These are phyloP conservation scores for Carex pumila DNA, from an alignment of 176 grass and related monocot species.

Conservation along the genomic window DNA sequence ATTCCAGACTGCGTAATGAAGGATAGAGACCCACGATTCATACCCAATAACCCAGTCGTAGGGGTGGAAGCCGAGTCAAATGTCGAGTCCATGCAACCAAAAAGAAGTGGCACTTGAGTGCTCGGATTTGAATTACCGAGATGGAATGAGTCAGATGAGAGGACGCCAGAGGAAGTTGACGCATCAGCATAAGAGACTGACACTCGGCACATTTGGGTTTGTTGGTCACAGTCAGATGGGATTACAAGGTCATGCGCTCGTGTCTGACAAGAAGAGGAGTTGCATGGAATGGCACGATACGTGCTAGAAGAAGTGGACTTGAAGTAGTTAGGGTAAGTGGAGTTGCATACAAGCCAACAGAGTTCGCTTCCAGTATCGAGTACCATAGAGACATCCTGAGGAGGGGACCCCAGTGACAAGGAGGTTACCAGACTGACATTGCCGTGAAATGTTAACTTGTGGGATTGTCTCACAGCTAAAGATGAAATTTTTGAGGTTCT, in stretches of 20 bases:
- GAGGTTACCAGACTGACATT: constrained; percentile 61
- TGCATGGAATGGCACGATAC: constrained; percentile 40
- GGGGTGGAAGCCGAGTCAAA: constrained; percentile 30
- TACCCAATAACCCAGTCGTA: constrained; percentile 48
- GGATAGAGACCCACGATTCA: constrained; percentile 77
- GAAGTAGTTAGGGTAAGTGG: constrained; percentile 30
- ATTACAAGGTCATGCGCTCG: constrained; percentile 53
- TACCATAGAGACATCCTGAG: constrained; percentile 74
- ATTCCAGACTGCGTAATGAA: constrained; percentile 67
- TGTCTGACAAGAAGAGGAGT: constrained; percentile 44
- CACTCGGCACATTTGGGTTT: constrained; percentile 40
- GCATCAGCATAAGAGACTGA: constrained; percentile 72
- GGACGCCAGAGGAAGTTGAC: constrained; percentile 49
- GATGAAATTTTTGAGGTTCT: constrained; percentile 2
- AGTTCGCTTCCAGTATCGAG: constrained; percentile 91
- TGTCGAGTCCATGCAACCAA: constrained; percentile 58
- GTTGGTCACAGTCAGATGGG: constrained; percentile 43
- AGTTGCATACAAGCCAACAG: constrained; percentile 77
- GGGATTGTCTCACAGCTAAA: background rate
- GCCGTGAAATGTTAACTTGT: constrained; percentile 50
- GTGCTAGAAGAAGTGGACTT: constrained; percentile 31
- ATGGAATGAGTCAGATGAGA: constrained; percentile 53
- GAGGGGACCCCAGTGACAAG: constrained; percentile 47
- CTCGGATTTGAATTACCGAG: constrained; percentile 2
- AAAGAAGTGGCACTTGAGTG: constrained; percentile 28